A percentile compares a stretch with the other conserved stretches of the same genome.
Evolutionary conservation across 2,329 filamentous ascomycete species (phyloP).

Genomic region (Magnaporthiopsis incrustans): DNA sequence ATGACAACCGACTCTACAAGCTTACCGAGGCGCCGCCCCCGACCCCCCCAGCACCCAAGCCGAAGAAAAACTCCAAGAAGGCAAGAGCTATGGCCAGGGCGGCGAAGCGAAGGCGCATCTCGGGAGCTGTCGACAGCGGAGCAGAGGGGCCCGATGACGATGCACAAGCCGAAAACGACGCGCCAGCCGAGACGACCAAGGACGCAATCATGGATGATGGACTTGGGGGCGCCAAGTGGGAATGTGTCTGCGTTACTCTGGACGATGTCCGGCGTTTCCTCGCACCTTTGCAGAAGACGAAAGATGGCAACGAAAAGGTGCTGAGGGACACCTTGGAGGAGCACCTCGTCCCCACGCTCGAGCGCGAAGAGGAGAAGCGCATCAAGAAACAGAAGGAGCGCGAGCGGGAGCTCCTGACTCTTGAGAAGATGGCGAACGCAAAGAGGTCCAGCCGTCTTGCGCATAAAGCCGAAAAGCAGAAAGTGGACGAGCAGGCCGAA

Average conservation of each 20-base stretch:
- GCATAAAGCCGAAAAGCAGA: slow-evolving; percentile 69
- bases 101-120: slow-evolving; percentile 63
- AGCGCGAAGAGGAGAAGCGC: slow-evolving; percentile 67
- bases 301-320: slow-evolving; percentile 77
- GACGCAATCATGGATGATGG: slow-evolving; percentile 41
- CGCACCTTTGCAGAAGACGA: slow-evolving; percentile 62
- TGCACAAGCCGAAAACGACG: slow-evolving; percentile 13
- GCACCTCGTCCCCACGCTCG: slow-evolving; percentile 76
- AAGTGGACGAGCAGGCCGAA: slow-evolving; percentile 60
- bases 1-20: slow-evolving; percentile 90
- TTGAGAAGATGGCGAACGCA: slow-evolving; percentile 84
- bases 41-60: slow-evolving; percentile 46
- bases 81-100: slow-evolving; percentile 55
- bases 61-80: slow-evolving; percentile 57
- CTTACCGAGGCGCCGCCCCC: slow-evolving; percentile 66
- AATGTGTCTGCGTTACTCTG: slow-evolving; percentile 78
- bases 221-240: slow-evolving; percentile 75
- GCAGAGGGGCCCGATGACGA: slow-evolving; percentile 29
- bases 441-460: slow-evolving; percentile 91
- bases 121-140: slow-evolving; percentile 29
- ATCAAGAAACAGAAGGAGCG: slow-evolving; percentile 61
- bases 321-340: slow-evolving; percentile 64
- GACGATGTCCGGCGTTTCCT: slow-evolving; percentile 69
- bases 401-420: slow-evolving; percentile 70
- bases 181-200: slow-evolving; percentile 13